phyloP scores from a whole-genome alignment of 208 protist species.

The Leishmania martiniquensis region DNA sequence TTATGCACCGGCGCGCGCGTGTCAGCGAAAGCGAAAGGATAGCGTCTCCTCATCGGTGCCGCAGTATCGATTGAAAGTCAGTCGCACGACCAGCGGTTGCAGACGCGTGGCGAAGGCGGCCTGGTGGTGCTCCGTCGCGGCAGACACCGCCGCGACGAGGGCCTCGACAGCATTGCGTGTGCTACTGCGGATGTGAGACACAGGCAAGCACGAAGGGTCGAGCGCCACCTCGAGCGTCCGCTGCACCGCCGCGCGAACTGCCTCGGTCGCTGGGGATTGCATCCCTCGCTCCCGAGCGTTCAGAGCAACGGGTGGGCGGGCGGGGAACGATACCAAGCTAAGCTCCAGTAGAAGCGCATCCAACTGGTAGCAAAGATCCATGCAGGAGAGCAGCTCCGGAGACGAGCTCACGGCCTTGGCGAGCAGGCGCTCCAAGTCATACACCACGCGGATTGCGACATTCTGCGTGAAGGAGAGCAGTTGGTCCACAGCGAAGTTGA shows the following conservation, averaged over 20 bases:
- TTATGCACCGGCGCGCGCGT: not conserved
- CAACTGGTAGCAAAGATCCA: conserved; percentile 63
- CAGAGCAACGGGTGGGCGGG: conserved; percentile 12
- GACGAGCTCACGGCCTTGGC: conserved; percentile 8
- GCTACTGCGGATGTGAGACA: conserved; percentile 52
- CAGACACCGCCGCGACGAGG: conserved; percentile 58
- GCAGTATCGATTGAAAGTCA: conserved; percentile 89
- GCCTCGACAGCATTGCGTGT: conserved; percentile 70
- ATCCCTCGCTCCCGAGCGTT: conserved; percentile 27
- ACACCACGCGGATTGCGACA: conserved; percentile 46
- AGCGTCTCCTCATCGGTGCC: conserved; percentile 41
- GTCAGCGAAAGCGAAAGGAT: conserved; percentile 31
- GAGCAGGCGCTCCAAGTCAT: conserved; percentile 57
- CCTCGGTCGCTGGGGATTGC: conserved; percentile 27
- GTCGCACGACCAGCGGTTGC: conserved; percentile 57
- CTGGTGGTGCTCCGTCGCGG: conserved; percentile 32
- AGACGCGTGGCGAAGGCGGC: conserved; percentile 45
- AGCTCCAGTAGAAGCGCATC: conserved; percentile 69
- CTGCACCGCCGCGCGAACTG: conserved; percentile 49
- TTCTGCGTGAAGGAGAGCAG: conserved; percentile 75
- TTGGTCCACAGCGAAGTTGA: conserved; percentile 79
- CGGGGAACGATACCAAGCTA: conserved; percentile 55
- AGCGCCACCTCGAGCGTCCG: conserved; percentile 55
- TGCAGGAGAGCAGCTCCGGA: conserved; percentile 42
- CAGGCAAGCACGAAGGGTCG: conserved; percentile 53